phyloP scores from a whole-genome alignment of 1,284 basidiomycete genomes.

The Pisolithus thermaeus region DNA sequence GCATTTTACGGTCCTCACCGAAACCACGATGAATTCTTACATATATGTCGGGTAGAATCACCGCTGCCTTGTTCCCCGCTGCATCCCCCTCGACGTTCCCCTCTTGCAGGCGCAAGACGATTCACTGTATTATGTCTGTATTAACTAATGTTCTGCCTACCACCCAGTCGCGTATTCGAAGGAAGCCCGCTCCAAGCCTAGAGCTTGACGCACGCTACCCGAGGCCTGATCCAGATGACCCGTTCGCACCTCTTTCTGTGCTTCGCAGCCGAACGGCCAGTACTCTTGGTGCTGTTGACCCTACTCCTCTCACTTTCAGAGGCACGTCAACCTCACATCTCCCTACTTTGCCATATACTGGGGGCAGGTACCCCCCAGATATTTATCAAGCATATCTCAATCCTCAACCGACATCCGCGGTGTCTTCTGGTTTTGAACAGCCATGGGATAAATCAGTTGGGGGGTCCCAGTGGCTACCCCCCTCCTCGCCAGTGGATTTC shows the following conservation, averaged over 20 bases:
- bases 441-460: constrained; percentile 7
- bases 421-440: constrained; percentile 8
- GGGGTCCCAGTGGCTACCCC: constrained; percentile 5
- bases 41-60: constrained; percentile 20
- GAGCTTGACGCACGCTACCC: constrained; percentile 29
- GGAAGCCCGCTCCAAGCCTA: constrained; percentile 29
- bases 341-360: constrained; percentile 25
- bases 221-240: constrained; percentile 27
- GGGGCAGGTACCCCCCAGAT: constrained; percentile 27
- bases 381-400: constrained; percentile 26
- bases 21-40: constrained; percentile 31
- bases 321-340: constrained; percentile 29
- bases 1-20: constrained; percentile 25
- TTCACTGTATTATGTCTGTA: constrained; percentile 27
- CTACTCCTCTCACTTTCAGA: constrained; percentile 25
- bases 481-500: constrained; percentile 4
- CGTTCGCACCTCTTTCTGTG: constrained; percentile 28
- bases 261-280: constrained; percentile 30
- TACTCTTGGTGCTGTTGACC: constrained; percentile 22
- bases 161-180: constrained; percentile 24
- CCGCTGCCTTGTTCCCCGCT: constrained; percentile 12
- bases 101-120: constrained; percentile 12
- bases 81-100: constrained; percentile 5
- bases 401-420: constrained; percentile 6
- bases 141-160: constrained; percentile 18